phyloP scores from a whole-genome alignment of 805 yeast genomes.

The Ogataea angusta region DNA sequence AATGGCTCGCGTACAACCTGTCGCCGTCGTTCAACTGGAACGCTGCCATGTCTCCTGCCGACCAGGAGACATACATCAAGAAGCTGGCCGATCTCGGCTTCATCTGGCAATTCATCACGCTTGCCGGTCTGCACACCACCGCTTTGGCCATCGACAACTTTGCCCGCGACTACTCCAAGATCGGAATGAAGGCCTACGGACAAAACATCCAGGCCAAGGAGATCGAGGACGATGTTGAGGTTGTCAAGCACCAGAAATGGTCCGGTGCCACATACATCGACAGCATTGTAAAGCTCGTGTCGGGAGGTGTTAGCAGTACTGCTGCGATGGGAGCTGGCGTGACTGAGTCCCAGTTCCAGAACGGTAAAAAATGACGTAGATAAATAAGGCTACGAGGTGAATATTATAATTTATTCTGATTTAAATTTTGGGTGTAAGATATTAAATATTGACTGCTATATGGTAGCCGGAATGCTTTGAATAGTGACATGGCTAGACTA shows the following conservation, averaged over 20 bases:
- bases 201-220: constrained; percentile 82
- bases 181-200: constrained; percentile 96
- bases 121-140: constrained; percentile 95
- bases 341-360: constrained; percentile 91
- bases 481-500: too few species aligned
- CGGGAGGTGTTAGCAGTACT: constrained; percentile 92
- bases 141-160: constrained; percentile 89
- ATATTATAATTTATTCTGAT: not conserved
- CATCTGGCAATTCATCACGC: constrained; percentile 96
- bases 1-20: constrained; percentile 95
- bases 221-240: constrained; percentile 86
- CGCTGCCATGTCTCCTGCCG: constrained; percentile 80
- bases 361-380: constrained; percentile 8
- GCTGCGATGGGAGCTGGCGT: constrained; percentile 99
- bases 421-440: not conserved
- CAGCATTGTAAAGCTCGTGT: constrained; percentile 79
- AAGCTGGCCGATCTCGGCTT: constrained; percentile 86
- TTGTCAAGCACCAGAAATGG: constrained; percentile 98
- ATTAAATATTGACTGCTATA: too few species aligned
- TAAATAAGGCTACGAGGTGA: not conserved
- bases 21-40: constrained; percentile 99
- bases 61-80: constrained; percentile 86
- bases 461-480: too few species aligned
- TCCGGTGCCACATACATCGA: constrained; percentile 98
- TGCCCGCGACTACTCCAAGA: constrained; percentile 68